phyloP scores from a whole-genome alignment of 208 protist genomes.

The Crithidia sp. region DNA sequence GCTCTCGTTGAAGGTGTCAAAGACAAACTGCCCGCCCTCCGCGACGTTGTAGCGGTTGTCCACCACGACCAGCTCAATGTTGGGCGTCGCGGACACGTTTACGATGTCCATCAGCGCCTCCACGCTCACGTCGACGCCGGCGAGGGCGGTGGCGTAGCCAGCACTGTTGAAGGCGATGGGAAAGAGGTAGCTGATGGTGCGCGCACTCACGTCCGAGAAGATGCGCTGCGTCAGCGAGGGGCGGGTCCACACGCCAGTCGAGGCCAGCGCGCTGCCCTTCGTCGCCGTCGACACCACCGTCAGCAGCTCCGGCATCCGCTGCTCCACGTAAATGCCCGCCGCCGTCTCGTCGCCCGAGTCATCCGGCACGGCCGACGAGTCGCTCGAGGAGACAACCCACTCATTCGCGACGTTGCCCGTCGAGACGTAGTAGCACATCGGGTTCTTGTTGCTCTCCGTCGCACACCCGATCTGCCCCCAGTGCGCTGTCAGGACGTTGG shows the following conservation, averaged over 20 bases:
- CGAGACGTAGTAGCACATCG: constrained; percentile 33
- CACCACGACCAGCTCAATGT: constrained; percentile 48
- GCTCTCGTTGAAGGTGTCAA: constrained; percentile 44
- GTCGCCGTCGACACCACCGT: constrained; percentile 17
- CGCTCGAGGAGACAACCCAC: constrained; percentile 16
- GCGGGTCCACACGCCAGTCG: constrained; percentile 38
- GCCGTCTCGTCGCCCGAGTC: constrained; percentile 1
- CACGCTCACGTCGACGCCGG: constrained; percentile 46
- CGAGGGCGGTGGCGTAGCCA: constrained; percentile 29
- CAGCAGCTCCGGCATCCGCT: constrained; percentile 28
- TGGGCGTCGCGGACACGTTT: constrained; percentile 35
- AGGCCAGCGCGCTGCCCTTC: constrained; percentile 25
- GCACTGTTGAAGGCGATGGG: constrained; percentile 38
- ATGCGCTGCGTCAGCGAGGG: constrained; percentile 20
- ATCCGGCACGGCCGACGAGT: neutral
- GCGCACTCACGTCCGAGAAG: constrained; percentile 21
- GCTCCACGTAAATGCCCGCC: constrained; percentile 20
- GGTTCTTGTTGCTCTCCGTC: constrained; percentile 15
- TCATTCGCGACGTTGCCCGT: constrained; percentile 15
- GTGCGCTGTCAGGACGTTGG: constrained; percentile 17
- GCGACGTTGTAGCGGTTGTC: constrained; percentile 37
- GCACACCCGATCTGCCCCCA: constrained; percentile 51
- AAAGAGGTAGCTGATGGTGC: constrained; percentile 42
- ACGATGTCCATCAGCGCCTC: constrained; percentile 34
- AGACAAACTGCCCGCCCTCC: constrained; percentile 46